Base-by-base conservation (phyloP, 2,329 filamentous ascomycete genomes). In the Aurifilum marmelostoma region DNA sequence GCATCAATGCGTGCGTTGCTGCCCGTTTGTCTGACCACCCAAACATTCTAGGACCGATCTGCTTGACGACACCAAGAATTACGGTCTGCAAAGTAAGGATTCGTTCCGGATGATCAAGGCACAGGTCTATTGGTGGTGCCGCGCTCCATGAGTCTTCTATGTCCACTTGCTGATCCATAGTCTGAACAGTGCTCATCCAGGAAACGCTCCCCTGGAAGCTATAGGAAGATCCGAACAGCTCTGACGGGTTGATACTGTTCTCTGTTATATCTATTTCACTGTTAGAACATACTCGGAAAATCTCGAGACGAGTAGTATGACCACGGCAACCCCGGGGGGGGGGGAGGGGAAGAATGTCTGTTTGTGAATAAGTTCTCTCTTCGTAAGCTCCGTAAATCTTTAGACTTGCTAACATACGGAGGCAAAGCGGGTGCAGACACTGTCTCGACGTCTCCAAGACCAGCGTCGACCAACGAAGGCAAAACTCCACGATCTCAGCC, bases 21-120 rank as follows among this genome's bases (percentile, higher is more conserved):
- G 68, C 66, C 41, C 65, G 9, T 11, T 14, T 63, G 34, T 69
- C 60, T 2, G 65, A 32, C 65, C 68, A 69, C 1, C 68, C 65
- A 2, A 67, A 56, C 32, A 61, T 63, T 6, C 65, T 58, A 1
- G 52, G 2, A 5, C 52, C 54, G 16, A 56, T 16, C 11, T 1
- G 1, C 1, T 12, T 16, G 14, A 67, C 52, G 21, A 1, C 1
- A 1, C 52, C 67, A 3, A 32, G 18, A 60, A 37, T 2, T 16
- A n/a, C n/a, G 32, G 18, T 60, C 34, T 60, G 58, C 32, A 60
- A 60, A 32, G 32, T 37, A 32, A 60, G 29, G 32, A 24, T 4
- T 3, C 24, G n/a, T 16, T 60, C 32, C 12, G n/a, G 29, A 16
- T 29, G 2, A 56, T 27, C 6, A 9, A 16, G 1, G 32, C 1